Base-by-base conservation (phyloP, 768 basidiomycete genomes). In the Panaeolus papilionaceus region DNA sequence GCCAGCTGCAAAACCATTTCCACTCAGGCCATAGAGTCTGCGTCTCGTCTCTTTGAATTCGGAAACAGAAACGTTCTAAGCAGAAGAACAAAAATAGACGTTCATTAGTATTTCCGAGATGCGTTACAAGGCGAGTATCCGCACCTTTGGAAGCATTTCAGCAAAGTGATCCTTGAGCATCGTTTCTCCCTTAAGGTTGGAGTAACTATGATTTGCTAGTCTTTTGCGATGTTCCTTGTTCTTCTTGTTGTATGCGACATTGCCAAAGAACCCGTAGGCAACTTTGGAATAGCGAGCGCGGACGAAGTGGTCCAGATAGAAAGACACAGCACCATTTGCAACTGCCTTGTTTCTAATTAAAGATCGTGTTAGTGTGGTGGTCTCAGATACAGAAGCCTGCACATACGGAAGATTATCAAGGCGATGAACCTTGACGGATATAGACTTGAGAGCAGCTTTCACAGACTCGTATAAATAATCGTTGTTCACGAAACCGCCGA, bases 401-500 rank as follows among this genome's bases (percentile, higher is more conserved):
- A 75, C 71, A 62, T 76, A 58, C 54, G 54, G 54, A 58, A 66
- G 66, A 40, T 70, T 67, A 9, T 71, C 73, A 28, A 72, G 73
- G 18, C 73, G 73, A 3, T 70, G n/a, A 39, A 74, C 33, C 2
- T 68, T 65, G 18, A 74, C 58, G 7, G 64, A 69, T 10, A 14
- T n/a, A 4, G 38, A 45, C 2, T 7, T 67, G 18, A 70, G 42
- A 20, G n/a, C 58, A 10, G 67, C 20, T 23, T 72, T 68, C 7
- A 74, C 64, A 44, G 70, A 64, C 9, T 70, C 49, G 47, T 67
- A 75, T 18, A 75, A 64, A 54, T 71, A 75, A 47, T 75, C 73
- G 49, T 70, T 75, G 6, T 71, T 69, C 10, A 67, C 73, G 61
- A 75, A 75, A 4, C 75, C 75, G 2, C 75, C 75, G 18, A 75